Evolutionary conservation across 2,329 filamentous ascomycete species (phyloP), one percentile per base, ranked within the genome.

Genomic region (Cladosporium austrohemisphaericum): DNA sequence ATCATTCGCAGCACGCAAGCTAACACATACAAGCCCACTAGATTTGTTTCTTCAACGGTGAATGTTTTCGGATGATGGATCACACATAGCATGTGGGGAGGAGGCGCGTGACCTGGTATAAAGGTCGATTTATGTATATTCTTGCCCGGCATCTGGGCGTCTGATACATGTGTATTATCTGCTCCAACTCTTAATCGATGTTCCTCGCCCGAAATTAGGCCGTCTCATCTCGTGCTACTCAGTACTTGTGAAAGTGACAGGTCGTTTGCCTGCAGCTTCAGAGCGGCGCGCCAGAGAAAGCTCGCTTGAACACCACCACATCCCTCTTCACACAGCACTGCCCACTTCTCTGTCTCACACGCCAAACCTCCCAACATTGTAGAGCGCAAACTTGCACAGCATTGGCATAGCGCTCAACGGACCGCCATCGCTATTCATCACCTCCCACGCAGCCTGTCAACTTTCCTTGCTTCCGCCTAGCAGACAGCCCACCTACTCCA

Each of bases 161-260:
- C 28, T 44, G 46, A 61, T 59, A 60, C 54, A 60, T 48, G 46
- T 64, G 61, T 65, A 64, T 55, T 58, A 63, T 60, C 55, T 55
- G 47, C 44, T 47, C 32, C 44, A 37, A 26, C 10, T 28, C 32
- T 41, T 31, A 31, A 41, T 31, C 10, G 14, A 16, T 28, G 23
- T 23, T 19, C 19, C 11, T 7, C 5, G 22, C 14, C 20, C 18
- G 20, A 16, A 22, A 40, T 40, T 40, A 23, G 37, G 13, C 28
- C 22, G 23, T 9, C 5, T 40, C n/a, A n/a, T n/a, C n/a, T n/a
- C n/a, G n/a, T n/a, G n/a, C n/a, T n/a, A n/a, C n/a, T n/a, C n/a
- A n/a, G n/a, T n/a, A n/a, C n/a, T n/a, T n/a, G n/a, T n/a, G n/a
- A n/a, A n/a, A n/a, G n/a, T n/a, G n/a, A n/a, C n/a, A n/a, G n/a